Percentiles rank a stretch among this genome's conserved stretches.
Conservation (phyloP, 352 stramenopile species). For the Globisporangium ultimum region DNA sequence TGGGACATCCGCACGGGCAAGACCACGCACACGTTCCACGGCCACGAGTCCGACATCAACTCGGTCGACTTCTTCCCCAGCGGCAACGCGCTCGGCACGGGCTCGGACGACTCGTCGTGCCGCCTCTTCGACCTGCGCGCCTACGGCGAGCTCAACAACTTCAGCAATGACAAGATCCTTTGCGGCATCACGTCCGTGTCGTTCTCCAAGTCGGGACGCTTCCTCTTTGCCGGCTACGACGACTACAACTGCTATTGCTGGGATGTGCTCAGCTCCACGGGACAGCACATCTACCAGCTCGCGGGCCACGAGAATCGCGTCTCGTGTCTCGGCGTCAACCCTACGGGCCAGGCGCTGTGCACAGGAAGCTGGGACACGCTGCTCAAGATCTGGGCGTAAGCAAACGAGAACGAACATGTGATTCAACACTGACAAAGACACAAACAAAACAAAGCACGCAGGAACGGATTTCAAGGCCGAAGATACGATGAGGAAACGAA, state of each 20-base stretch:
- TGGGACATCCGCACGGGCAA: constrained; percentile 97
- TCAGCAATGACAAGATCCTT: constrained; percentile 95
- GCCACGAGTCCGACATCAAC: constrained; percentile 99
- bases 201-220: constrained; percentile 93
- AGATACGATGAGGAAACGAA: no score
- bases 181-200: constrained; percentile 97
- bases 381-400: constrained; percentile 96
- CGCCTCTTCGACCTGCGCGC: constrained; percentile 96
- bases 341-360: constrained; percentile 93
- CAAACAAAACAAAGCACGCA: not conserved
- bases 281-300: constrained; percentile 90
- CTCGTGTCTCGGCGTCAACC: constrained; percentile 96
- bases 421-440: no score
- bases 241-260: constrained; percentile 98
- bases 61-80: constrained; percentile 98
- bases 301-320: constrained; percentile 96
- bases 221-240: constrained; percentile 98
- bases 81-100: constrained; percentile 93
- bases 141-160: constrained; percentile 96
- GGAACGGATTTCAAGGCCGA: not conserved
- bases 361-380: constrained; percentile 98
- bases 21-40: constrained; percentile 95
- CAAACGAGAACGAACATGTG: no score
- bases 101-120: constrained; percentile 96
- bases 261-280: constrained; percentile 92